Evolutionary conservation across 1,139 yeast genomes (phyloP), one percentile per base, ranked within the genome.

Genomic region (Arxiozyma slooffiae): DNA sequence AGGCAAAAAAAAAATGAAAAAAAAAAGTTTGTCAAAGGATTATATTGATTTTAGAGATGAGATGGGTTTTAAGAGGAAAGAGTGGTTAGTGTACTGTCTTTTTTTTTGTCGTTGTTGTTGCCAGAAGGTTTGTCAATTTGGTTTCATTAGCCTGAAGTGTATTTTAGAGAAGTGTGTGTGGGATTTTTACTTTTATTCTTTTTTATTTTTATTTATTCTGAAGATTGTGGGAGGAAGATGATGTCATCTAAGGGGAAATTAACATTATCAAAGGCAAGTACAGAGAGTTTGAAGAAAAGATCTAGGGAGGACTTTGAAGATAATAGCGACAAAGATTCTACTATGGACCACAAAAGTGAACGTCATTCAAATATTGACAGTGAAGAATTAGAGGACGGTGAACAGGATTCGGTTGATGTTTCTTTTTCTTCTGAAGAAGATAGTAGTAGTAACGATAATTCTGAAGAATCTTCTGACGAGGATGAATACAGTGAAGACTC

Each of bases 401-500:
- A 56, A 39, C 38, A 47, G n/a, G 48, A 56, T 37, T 30, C 55
- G 47, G 53, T 49, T 11, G 52, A 50, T 36, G 53, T 53, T 8
- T 54, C 57, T 4, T n/a, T n/a, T n/a, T 49, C 57, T 20, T 55
- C 46, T 9, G 55, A 53, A 9, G 50, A 43, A 7, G 52, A 51
- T 46, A 4, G 9, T 26, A 7, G 30, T 26, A 8, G 9, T 26
- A 53, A 53, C 7, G 65, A 54, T 7, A 57, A 50, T n/a, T 55
- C 47, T n/a, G 65, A 53, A 16, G 59, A 50, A 11, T 53, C 46
- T 20, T 55, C 54, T 16, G 63, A 53, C 44, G 66, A 58, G 26
- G 67, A 57, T 26, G 65, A 60, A 8, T 71, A 61, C 1, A 63
- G 59, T 2, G 67, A 58, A 2, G 63, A 60, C 6, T 71, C 62